Evolutionary conservation across 495 filamentous ascomycete species (phyloP).

Genomic region (Pseudevernia furfuracea): DNA sequence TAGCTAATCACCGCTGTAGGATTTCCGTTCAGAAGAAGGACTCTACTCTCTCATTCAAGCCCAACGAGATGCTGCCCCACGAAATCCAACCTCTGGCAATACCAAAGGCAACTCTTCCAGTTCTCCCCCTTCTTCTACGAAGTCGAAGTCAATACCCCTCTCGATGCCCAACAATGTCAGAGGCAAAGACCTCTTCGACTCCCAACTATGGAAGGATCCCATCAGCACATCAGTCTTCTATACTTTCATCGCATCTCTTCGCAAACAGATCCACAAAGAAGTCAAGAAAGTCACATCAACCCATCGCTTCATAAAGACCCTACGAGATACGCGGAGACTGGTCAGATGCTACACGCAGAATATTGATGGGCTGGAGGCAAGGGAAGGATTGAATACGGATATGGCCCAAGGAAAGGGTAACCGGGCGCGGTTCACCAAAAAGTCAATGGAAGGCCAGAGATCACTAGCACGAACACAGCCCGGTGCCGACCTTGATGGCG

Average conservation of each 20-base stretch:
- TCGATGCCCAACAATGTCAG: conserved; percentile 48
- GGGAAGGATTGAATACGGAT: conserved; percentile 47
- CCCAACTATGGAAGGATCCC: conserved; percentile 56
- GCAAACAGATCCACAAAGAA: conserved; percentile 45
- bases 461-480: conserved; percentile 3
- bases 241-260: conserved; percentile 55
- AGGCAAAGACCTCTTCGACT: conserved; percentile 59
- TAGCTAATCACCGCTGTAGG: conserved; percentile 36
- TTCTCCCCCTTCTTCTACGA: conserved; percentile 4
- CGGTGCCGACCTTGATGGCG: conserved; percentile 33
- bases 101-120: not conserved
- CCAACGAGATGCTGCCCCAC: conserved; percentile 42
- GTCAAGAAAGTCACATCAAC: conserved; percentile 49
- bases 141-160: not conserved
- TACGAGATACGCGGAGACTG: conserved; percentile 54
- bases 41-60: conserved; percentile 62
- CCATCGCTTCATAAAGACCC: conserved; percentile 54
- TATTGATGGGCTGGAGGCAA: conserved; percentile 61
- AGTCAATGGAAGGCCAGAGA: conserved; percentile 20
- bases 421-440: conserved; percentile 33
- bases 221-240: conserved; percentile 58
- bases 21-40: conserved; percentile 63
- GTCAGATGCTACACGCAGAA: conserved; percentile 66
- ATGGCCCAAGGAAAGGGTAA: conserved; percentile 50
- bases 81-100: not conserved